Evolutionary conservation across 164 flowering plant species (phyloP).

Genomic region (Berberis thunbergii): DNA sequence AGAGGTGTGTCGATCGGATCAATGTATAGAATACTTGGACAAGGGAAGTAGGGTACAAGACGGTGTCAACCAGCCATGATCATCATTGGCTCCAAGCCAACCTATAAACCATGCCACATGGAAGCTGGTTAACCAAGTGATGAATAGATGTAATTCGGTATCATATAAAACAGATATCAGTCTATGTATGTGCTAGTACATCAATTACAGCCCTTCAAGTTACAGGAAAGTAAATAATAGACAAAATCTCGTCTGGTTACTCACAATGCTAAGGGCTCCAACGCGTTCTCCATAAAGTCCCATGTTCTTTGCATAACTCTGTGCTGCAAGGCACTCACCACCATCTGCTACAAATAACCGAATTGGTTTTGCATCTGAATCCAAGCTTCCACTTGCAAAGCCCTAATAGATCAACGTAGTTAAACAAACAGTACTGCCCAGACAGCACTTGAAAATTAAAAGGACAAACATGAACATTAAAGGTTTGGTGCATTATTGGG

Average conservation of each 20-base stretch:
- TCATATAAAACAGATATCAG: no score
- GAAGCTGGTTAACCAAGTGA: no score
- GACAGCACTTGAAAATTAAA: background rate
- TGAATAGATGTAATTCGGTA: no score
- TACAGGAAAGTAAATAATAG: background rate
- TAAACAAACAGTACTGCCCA: background rate
- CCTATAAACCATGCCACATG: no score
- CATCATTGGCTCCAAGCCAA: no score
- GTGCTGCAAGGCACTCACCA: slow-evolving; percentile 87
- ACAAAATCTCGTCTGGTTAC: slow-evolving; percentile 12
- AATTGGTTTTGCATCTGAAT: slow-evolving; percentile 84
- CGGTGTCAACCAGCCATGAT: no score
- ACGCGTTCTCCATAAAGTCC: slow-evolving; percentile 99
- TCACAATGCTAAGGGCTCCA: slow-evolving; percentile 98
- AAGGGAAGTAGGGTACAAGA: no score
- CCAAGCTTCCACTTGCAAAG: slow-evolving; percentile 97
- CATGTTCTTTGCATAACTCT: slow-evolving; percentile 97
- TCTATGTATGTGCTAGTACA: no score
- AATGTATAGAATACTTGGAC: no score
- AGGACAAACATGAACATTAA: no score
- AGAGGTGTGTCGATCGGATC: no score
- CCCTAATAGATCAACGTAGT: slow-evolving; percentile 43
- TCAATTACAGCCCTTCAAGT: background rate
- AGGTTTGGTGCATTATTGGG: no score
- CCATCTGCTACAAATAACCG: slow-evolving; percentile 98